Base-by-base conservation (phyloP, 768 basidiomycete genomes). In the Kwoniella sp. region DNA sequence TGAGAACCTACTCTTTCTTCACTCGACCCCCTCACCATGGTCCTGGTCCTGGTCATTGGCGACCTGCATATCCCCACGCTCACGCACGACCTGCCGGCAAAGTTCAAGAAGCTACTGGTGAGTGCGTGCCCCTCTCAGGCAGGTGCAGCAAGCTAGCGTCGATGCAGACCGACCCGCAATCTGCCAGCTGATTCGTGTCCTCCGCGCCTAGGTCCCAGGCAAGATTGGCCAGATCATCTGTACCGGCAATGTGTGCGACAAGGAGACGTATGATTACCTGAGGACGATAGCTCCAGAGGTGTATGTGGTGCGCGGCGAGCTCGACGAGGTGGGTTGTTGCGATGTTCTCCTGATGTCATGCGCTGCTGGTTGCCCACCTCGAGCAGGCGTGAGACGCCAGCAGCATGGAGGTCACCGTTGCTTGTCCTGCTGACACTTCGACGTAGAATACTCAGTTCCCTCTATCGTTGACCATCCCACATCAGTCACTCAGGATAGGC, bases 181-280 rank as follows among this genome's bases (percentile, higher is more conserved):
- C 6, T 43, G 17, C 25, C 12, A 26, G 28, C 23, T 29, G 41
- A 43, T 27, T 7, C 23, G 5, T 5, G 17, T 17, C 28, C 5
- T 6, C 28, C 9, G 23, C 5, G 14, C 9, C 62, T 70, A 71
- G 46, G 85, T 89, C 5, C 88, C 88, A 17, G 95, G 95, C 19
- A 99, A 99, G 75, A 98, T 99, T 38, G 89, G 92, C 57, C 93
- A 98, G 74, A 95, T 98, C 53, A 79, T 98, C 22, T 95, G 90
- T 73, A 98, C 93, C 0, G 95, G 95, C 40, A 98, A 98, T 71
- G 86, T 96, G 20, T 92, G 89, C 74, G 95, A 99, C 77, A 85
- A 86, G 67, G 93, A 98, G 76, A 98, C 95, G 6, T 91, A 87
- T 75, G 95, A 96, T 63, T 98, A 95, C 78, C 79, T 99, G 20